Base-by-base conservation (phyloP, 2,329 filamentous ascomycete genomes). In the Lithohypha guttulata region DNA sequence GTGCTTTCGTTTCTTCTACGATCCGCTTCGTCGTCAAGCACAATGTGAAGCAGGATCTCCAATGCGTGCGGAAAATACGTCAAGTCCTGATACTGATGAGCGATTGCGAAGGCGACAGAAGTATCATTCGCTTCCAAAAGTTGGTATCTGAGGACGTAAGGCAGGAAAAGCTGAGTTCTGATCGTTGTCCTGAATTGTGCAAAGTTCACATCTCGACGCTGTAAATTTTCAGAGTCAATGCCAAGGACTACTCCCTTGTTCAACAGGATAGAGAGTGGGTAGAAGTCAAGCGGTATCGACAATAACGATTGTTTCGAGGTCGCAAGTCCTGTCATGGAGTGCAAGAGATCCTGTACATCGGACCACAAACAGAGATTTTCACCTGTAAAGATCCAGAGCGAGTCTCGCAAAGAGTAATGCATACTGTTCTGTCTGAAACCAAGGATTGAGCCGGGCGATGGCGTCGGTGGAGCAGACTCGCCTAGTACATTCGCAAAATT, bases 1-100 rank as follows among this genome's bases (percentile, higher is more conserved):
- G 20, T 11, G 50, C 44, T 42, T 53, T 57, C 40, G 43, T 55
- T 37, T 42, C 52, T 39, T 46, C 54, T 43, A 53, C 54, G 33
- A 53, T 96, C 91, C 2, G 93, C 89, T 59, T 95, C 91, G 48
- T 94, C 85, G 53, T 98, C 91, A 1, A 98, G 69, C 3, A 96
- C 86, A 48, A 91, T 81, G 56, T 98, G 91, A 9, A 98, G 69
- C 14, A 98, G 70, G 29, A 98, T 77, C 59, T 98, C 91, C 19
- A 98, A 70, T 0, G 84, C 89, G 55, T 98, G 91, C 0, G 87
- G 74, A 55, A 96, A 94, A 57, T 98, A 98, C 36, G 84, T 81
- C 3, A 98, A 69, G 42, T 84, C 71, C 51, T 87, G 79, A 55
- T 94, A 96, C 51, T 87, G 81, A 51, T 84, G 80, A 6, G 85